A percentile compares a stretch with the other conserved stretches of the same genome.
These are phyloP conservation scores for Stachybotrys echinatus DNA, from an alignment of 2,329 filamentous ascomycete genomes.

Conservation along the genomic window DNA sequence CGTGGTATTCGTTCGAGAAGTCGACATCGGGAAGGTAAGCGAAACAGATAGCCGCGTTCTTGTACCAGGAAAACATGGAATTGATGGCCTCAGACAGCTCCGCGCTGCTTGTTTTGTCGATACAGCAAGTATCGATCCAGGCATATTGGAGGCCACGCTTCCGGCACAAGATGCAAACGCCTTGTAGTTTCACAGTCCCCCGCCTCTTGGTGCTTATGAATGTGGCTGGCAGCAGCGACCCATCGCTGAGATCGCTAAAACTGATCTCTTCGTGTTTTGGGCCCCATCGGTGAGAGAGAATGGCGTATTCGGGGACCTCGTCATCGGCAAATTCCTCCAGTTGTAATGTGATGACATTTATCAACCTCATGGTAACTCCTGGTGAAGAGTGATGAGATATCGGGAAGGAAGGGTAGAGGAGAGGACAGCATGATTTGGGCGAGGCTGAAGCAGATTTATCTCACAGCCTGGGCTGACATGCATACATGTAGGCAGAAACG, in stretches of 20 bases:
- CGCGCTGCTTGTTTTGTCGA: conserved; percentile 7
- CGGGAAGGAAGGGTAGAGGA: neutral
- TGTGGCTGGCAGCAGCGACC: no score
- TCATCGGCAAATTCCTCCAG: conserved; percentile 3
- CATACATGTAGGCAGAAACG: no score
- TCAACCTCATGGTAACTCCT: neutral
- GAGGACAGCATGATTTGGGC: neutral
- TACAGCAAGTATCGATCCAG: conserved; percentile 12
- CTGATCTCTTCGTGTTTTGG: conserved; percentile 6
- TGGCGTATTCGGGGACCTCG: conserved; percentile 7
- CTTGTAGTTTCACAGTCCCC: conserved; percentile 4
- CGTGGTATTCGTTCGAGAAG: neutral
- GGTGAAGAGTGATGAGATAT: neutral
- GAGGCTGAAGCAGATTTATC: no score
- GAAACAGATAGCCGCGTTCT: conserved; percentile 5
- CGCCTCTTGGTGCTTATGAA: neutral
- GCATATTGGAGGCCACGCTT: neutral
- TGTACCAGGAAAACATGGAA: conserved; percentile 10
- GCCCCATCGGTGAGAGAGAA: conserved; percentile 11
- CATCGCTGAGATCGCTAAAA: conserved; percentile 1
- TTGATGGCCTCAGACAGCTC: conserved; percentile 10
- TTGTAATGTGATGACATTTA: neutral
- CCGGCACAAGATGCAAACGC: conserved; percentile 7
- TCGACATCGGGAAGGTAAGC: conserved; percentile 6
- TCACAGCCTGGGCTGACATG: no score